Base-by-base conservation (phyloP, 768 basidiomycete genomes). In the Lactifluus echinatus region DNA sequence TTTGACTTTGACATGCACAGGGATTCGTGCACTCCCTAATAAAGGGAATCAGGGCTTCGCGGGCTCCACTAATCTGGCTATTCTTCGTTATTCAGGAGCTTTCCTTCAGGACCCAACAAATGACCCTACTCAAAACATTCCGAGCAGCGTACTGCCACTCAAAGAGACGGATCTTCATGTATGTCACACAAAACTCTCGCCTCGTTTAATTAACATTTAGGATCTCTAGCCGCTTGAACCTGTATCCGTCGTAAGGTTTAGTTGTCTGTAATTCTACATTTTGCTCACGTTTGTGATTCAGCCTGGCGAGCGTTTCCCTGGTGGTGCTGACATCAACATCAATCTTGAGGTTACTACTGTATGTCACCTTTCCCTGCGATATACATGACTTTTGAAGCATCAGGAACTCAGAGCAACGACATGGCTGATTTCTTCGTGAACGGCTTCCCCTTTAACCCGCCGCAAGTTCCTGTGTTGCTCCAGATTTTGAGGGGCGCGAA, bases 401-500 rank as follows among this genome's bases (percentile, higher is more conserved):
- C 49, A 4, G n/a, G n/a, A n/a, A n/a, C n/a, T 55, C 57, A 46
- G 48, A 34, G 24, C 17, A 2, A 4, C 17, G 42, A 43, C 39
- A 12, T 37, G 43, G 55, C 19, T 4, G 24, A 64, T 7, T 76
- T 72, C 64, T 53, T 56, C 1, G 62, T 76, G 42, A 77, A 76
- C 48, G 65, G 64, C 21, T 57, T 62, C 44, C 63, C 69, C 24
- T 81, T 69, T 64, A 57, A 63, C 4, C 65, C 70, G 0, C 80
- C 81, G 0, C 69, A 69, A 0, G 68, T 75, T 0, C 81, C 83
- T 0, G 75, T 81, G 14, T 72, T 83, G 10, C 73, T 83, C 10
- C 83, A 84, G 60, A 78, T 83, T 31, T 64, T 84, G 33, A 81
- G 76, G 48, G 83, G 83, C 0, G 75, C 76, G 8, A 69, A 72